Conservation (phyloP, 2,329 filamentous ascomycete genomes). For the Venturia carpophila region DNA sequence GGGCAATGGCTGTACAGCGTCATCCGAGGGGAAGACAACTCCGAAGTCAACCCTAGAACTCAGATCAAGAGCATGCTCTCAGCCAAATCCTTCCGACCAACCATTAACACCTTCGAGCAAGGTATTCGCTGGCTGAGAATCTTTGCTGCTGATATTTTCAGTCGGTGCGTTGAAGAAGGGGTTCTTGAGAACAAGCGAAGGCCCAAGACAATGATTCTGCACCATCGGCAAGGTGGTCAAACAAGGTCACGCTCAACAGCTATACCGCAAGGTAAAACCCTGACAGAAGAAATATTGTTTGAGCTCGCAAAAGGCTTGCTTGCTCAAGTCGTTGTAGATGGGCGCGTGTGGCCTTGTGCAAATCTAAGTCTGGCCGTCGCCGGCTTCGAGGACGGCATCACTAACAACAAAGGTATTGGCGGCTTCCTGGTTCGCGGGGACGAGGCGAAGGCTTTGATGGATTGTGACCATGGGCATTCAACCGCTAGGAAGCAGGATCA, state of each 20-base stretch:
- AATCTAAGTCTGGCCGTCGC: conserved; percentile 81
- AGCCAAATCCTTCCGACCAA: conserved; percentile 87
- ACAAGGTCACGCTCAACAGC: conserved; percentile 66
- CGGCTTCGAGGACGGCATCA: conserved; percentile 85
- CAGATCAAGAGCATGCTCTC: conserved; percentile 97
- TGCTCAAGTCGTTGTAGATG: conserved; percentile 68
- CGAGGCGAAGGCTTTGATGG: conserved; percentile 43
- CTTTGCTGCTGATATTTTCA: conserved; percentile 85
- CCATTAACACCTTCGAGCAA: conserved; percentile 69
- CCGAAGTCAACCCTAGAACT: conserved; percentile 82
- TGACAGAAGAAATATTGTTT: conserved; percentile 67
- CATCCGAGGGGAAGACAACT: conserved; percentile 76
- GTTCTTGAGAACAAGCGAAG: conserved; percentile 79
- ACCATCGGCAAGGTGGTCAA: conserved; percentile 68
- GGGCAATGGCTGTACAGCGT: conserved; percentile 78
- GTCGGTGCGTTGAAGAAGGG: conserved; percentile 82
- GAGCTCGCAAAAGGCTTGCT: conserved; percentile 69
- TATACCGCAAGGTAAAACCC: conserved; percentile 65
- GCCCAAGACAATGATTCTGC: conserved; percentile 76
- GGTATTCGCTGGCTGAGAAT: conserved; percentile 81
- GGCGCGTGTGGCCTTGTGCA: conserved; percentile 79
- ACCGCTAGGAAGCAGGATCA: conserved; percentile 19
- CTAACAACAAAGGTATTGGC: conserved; percentile 77
- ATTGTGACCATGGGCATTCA: conserved; percentile 22
- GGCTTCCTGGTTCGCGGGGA: conserved; percentile 68